Base-by-base conservation (phyloP, 306 rosid species). In the Aeschynomene evenia region DNA sequence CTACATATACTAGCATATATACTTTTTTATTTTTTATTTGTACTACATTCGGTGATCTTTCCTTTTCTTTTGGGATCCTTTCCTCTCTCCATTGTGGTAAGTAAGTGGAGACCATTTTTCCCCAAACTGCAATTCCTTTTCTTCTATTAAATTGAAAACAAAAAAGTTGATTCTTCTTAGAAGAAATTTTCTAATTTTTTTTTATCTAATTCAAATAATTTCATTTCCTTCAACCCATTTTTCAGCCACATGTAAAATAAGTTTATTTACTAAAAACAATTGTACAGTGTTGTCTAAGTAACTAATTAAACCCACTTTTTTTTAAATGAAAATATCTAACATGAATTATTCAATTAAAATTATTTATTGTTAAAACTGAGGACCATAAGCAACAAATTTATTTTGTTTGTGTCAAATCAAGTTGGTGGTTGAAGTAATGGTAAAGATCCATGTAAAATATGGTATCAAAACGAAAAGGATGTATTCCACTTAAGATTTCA, bases 11-110 rank as follows among this genome's bases (percentile, higher is more conserved):
- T n/a, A n/a, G 63, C 67, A 70, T 78, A 34, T n/a, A n/a, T n/a
- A n/a, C n/a, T n/a, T n/a, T n/a, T n/a, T n/a, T n/a, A 28, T 49
- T 72, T 46, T 16, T 65, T 36, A 48, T 56, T 46, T 64, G 55
- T 71, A 55, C 45, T 76, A 49, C 26, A 68, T 61, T 78, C 42
- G 70, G 65, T 50, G 71, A 40, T 72, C 50, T 78, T 72, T 78
- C 6, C 8, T 49, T 63, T 70, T 54, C 36, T 31, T 19, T 58
- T 62, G 54, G 43, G 40, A 0, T 55, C 65, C 2, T 0, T 16
- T 20, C 6, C 9, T n/a, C 48, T 42, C 6, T 18, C 54, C 22
- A 37, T 36, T 37, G 6, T 16, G 78, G 28, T 6, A 6, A 63
- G 28, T 6, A 6, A 63, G 29, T 31, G 11, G 13, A 31, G 48